phyloP scores from a whole-genome alignment of 2,329 filamentous ascomycete species.

The Diaporthe ampelina region DNA sequence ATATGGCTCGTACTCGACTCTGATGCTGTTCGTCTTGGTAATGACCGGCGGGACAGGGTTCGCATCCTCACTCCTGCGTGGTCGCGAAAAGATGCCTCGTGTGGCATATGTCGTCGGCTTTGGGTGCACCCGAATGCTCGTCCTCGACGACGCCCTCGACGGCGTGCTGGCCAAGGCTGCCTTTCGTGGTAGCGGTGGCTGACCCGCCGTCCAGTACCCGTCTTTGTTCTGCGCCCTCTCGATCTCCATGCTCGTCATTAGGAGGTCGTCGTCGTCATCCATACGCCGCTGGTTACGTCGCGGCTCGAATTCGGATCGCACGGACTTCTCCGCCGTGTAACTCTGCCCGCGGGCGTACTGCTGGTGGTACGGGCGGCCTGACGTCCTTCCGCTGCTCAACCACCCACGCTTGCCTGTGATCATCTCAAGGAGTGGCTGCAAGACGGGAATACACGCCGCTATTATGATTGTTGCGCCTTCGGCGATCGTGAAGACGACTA shows the following conservation, averaged over 20 bases:
- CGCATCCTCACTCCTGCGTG: slow-evolving; percentile 12
- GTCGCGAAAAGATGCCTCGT: slow-evolving; percentile 7
- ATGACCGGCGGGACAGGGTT: neutral
- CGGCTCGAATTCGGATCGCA: slow-evolving; percentile 22
- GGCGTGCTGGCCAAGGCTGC: slow-evolving; percentile 13
- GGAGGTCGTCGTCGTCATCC: slow-evolving; percentile 25
- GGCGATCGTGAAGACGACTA: slow-evolving; percentile 59
- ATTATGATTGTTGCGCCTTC: slow-evolving; percentile 54
- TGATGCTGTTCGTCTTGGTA: slow-evolving; percentile 21
- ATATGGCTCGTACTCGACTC: slow-evolving; percentile 9
- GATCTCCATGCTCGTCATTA: slow-evolving; percentile 13
- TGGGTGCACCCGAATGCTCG: slow-evolving; percentile 10
- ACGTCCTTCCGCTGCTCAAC: slow-evolving; percentile 37
- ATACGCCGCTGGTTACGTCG: neutral
- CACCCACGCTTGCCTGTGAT: slow-evolving; percentile 42
- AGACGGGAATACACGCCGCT: slow-evolving; percentile 52
- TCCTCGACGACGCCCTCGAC: slow-evolving; percentile 18
- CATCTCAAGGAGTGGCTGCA: slow-evolving; percentile 51
- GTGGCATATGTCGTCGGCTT: neutral
- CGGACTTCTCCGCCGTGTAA: slow-evolving; percentile 20
- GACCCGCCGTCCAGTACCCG: slow-evolving; percentile 1
- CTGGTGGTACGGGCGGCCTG: slow-evolving; percentile 26
- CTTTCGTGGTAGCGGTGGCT: neutral
- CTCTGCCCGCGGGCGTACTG: slow-evolving; percentile 3
- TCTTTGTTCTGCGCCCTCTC: neutral